Conservation (phyloP, 495 filamentous ascomycete species). For the Neurospora cerealis region DNA sequence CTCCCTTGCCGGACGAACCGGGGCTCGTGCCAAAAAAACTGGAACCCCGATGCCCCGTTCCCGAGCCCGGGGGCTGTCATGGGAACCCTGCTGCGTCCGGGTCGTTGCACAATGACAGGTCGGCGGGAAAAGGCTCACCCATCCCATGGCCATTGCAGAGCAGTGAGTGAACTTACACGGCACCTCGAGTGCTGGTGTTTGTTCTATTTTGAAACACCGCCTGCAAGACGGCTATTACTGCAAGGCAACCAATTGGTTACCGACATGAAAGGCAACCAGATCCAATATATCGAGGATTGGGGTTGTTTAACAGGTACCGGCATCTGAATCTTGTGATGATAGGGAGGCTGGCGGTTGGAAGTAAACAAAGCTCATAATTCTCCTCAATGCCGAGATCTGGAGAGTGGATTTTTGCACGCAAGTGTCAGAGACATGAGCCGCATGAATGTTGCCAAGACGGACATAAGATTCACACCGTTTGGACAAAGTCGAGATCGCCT, state of each 20-base stretch:
- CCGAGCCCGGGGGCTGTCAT: not conserved
- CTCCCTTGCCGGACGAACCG: not conserved
- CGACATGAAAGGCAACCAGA: not conserved
- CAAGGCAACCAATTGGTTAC: not conserved
- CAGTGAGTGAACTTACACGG: not conserved
- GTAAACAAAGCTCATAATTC: not conserved
- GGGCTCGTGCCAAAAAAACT: not conserved
- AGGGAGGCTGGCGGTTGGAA: not conserved
- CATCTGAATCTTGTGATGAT: not conserved
- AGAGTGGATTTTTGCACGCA: not conserved
- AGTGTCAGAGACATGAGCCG: not conserved
- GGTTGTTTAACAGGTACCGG: not conserved
- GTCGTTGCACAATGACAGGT: not conserved
- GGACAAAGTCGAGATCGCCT: not conserved
- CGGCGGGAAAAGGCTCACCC: not conserved
- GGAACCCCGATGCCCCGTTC: not conserved
- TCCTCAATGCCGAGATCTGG: not conserved
- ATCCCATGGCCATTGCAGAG: not conserved
- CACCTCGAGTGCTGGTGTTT: not conserved
- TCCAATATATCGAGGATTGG: not conserved
- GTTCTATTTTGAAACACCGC: not conserved
- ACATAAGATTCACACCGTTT: not conserved
- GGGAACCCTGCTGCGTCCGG: not conserved
- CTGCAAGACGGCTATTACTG: not conserved
- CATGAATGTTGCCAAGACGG: not conserved